phyloP scores from a whole-genome alignment of 345 rosid species.

The Rhodamnia argentea region DNA sequence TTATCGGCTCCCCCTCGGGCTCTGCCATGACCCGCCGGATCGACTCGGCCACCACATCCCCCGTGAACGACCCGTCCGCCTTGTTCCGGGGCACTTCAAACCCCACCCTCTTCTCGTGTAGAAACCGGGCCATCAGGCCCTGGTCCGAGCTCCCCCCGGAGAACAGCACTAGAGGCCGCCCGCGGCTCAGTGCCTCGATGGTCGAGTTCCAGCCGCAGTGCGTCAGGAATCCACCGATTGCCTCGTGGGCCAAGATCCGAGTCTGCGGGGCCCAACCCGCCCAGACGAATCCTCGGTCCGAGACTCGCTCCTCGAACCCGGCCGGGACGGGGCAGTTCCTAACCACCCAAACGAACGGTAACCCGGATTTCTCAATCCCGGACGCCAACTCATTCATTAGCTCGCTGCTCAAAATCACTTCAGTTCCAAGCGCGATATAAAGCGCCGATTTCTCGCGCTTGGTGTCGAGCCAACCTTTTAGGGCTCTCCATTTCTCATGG shows the following conservation, averaged over 20 bases:
- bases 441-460: background rate
- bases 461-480: too few species aligned
- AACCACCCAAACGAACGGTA: slow-evolving; percentile 13
- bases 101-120: slow-evolving; percentile 3
- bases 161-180: slow-evolving; percentile 2
- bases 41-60: slow-evolving; percentile 2
- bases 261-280: slow-evolving; percentile 9
- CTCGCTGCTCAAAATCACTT: slow-evolving; percentile 1
- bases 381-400: slow-evolving; percentile 7
- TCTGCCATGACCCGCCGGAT: slow-evolving; percentile 4
- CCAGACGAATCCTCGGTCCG: slow-evolving; percentile 1
- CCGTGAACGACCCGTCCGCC: slow-evolving; percentile 3
- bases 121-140: slow-evolving; percentile 2
- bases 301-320: background rate
- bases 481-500: background rate
- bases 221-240: slow-evolving; percentile 16
- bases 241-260: slow-evolving; percentile 1
- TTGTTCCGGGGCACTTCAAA: slow-evolving; percentile 8
- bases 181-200: slow-evolving; percentile 6
- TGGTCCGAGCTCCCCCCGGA: background rate
- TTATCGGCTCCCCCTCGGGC: background rate
- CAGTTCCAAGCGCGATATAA: slow-evolving; percentile 9
- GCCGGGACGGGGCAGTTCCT: background rate
- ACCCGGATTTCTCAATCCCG: slow-evolving; percentile 8
- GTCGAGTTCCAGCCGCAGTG: slow-evolving; percentile 12